A percentile compares a stretch with the other conserved stretches of the same genome.
Evolutionary conservation across 129 eudicot genomes (phyloP).

Genomic region (Lonicera japonica): DNA sequence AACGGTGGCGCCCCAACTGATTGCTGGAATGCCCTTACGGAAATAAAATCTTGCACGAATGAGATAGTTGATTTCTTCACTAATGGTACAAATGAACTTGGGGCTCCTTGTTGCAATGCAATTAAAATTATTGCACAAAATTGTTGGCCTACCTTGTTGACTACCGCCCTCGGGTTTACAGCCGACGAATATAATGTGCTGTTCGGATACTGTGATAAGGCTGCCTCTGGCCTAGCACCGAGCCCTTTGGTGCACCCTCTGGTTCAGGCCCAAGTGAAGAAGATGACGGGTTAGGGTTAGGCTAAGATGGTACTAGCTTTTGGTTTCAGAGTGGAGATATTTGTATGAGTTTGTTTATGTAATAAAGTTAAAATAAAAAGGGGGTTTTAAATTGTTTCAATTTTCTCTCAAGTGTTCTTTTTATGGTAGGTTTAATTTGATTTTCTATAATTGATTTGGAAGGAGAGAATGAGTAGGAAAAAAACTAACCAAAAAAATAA

Average conservation of each 20-base stretch:
- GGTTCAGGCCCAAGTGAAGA: too few species aligned
- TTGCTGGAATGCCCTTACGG: slow-evolving; percentile 32
- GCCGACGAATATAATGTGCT: slow-evolving; percentile 23
- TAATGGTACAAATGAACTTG: slow-evolving; percentile 25
- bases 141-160: slow-evolving; percentile 41
- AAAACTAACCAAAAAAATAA: too few species aligned
- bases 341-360: too few species aligned
- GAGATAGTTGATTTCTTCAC: slow-evolving; percentile 34
- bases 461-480: too few species aligned
- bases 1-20: slow-evolving; percentile 7
- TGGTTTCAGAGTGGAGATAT: not conserved
- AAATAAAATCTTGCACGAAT: slow-evolving; percentile 37
- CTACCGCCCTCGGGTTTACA: slow-evolving; percentile 18
- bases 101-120: slow-evolving; percentile 32
- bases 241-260: slow-evolving; percentile 10
- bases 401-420: too few species aligned
- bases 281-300: not conserved
- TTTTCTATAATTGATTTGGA: too few species aligned
- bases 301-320: not conserved
- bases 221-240: slow-evolving; percentile 6
- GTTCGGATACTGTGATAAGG: slow-evolving; percentile 37
- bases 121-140: slow-evolving; percentile 17
- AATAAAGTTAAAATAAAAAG: too few species aligned
- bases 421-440: too few species aligned
- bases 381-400: too few species aligned